Evolutionary conservation across 192 early-diverging fungal species (phyloP).

Genomic region (Podila horticola): DNA sequence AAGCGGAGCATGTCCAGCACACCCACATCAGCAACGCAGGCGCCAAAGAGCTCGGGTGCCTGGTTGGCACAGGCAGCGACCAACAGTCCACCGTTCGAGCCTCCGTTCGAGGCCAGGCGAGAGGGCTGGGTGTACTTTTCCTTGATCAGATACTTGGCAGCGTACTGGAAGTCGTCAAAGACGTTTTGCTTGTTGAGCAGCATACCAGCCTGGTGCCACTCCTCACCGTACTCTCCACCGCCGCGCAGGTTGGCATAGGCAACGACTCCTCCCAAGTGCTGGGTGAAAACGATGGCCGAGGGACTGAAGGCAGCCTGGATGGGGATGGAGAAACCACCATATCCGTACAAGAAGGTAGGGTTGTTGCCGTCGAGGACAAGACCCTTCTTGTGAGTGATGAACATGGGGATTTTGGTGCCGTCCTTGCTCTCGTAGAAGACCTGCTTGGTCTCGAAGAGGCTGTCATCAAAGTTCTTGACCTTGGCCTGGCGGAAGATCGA

Average conservation of each 20-base stretch:
- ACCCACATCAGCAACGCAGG: constrained; percentile 72
- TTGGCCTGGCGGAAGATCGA: constrained; percentile 55
- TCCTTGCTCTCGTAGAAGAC: constrained; percentile 74
- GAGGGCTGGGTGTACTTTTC: constrained; percentile 65
- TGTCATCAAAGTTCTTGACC: constrained; percentile 61
- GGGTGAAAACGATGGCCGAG: constrained; percentile 55
- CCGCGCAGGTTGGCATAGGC: constrained; percentile 77
- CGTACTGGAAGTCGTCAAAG: constrained; percentile 81
- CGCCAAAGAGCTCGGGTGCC: constrained; percentile 78
- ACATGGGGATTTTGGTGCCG: constrained; percentile 75
- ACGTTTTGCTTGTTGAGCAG: constrained; percentile 76
- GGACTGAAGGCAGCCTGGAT: constrained; percentile 57
- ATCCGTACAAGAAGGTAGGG: constrained; percentile 73
- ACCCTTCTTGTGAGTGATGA: constrained; percentile 67
- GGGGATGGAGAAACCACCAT: constrained; percentile 73
- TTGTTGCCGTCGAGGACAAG: constrained; percentile 61
- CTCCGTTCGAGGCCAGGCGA: constrained; percentile 71
- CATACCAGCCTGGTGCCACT: constrained; percentile 64
- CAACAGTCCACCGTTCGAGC: constrained; percentile 78
- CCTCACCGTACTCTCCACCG: constrained; percentile 71
- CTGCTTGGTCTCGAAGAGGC: constrained; percentile 68
- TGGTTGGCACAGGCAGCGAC: constrained; percentile 79
- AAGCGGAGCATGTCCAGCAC: constrained; percentile 79
- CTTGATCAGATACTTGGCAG: constrained; percentile 68
- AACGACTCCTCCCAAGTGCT: constrained; percentile 67